Evolutionary conservation across 768 basidiomycete species (phyloP).

Genomic region (Multifurca ochricompacta): DNA sequence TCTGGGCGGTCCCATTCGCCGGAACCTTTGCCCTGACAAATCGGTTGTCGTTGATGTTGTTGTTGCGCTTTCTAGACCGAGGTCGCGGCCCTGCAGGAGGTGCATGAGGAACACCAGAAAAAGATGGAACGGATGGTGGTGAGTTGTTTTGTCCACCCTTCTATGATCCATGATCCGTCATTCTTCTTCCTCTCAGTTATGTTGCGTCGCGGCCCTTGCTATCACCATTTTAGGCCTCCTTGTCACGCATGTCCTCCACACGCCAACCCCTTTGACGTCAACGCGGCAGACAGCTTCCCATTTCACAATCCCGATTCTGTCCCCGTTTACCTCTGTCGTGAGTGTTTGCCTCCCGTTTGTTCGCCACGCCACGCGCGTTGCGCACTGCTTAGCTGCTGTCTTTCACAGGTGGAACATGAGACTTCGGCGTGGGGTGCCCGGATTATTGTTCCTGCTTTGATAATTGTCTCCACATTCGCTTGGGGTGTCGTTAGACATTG

Average conservation of each 20-base stretch:
- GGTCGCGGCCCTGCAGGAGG: neutral
- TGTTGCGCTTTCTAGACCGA: slow-evolving; percentile 23
- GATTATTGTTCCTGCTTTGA: slow-evolving; percentile 33
- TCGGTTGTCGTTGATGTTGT: too few relatives aligned
- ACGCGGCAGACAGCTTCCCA: slow-evolving; percentile 37
- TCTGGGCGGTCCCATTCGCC: slow-evolving; percentile 17
- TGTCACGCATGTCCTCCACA: neutral
- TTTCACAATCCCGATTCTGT: slow-evolving; percentile 72
- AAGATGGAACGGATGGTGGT: slow-evolving; percentile 14
- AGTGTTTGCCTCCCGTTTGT: slow-evolving; percentile 25
- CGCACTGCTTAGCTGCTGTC: neutral
- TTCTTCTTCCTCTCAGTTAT: neutral
- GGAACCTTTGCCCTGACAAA: too few relatives aligned
- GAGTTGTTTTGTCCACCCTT: slow-evolving; percentile 12
- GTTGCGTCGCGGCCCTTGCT: slow-evolving; percentile 13
- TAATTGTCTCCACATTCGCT: slow-evolving; percentile 34
- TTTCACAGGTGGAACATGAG: slow-evolving; percentile 62
- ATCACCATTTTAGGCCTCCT: slow-evolving; percentile 10
- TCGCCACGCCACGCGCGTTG: neutral
- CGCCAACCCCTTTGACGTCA: slow-evolving; percentile 3
- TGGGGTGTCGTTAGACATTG: slow-evolving; percentile 42
- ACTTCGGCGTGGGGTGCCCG: slow-evolving; percentile 51
- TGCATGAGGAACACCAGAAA: neutral
- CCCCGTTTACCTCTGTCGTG: slow-evolving; percentile 74
- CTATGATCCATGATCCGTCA: neutral